Conservation (phyloP, 2,329 filamentous ascomycete species). For the Aquanectria penicillioides region DNA sequence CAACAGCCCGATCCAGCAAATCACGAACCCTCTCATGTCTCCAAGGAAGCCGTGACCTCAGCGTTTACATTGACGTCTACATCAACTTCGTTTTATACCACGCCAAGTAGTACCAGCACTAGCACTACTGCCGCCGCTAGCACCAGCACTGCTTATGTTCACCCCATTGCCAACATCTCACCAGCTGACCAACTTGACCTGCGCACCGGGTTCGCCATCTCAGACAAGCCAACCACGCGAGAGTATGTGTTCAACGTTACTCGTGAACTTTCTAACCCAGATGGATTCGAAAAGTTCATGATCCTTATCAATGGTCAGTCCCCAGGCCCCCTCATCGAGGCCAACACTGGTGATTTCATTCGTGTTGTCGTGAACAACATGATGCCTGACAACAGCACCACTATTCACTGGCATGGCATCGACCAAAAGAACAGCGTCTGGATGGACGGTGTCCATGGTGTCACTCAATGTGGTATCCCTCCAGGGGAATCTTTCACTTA, state of each 20-base stretch:
- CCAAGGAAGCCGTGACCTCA: no score
- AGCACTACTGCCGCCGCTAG: no score
- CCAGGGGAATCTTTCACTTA: conserved; percentile 62
- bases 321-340: conserved; percentile 70
- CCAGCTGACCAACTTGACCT: conserved; percentile 19
- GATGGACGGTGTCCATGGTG: conserved; percentile 56
- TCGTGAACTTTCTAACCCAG: background rate
- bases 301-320: conserved; percentile 70
- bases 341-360: conserved; percentile 65
- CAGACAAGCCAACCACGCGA: conserved; percentile 6
- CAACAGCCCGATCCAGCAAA: no score
- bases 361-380: conserved; percentile 73
- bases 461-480: conserved; percentile 69
- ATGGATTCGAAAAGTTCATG: conserved; percentile 48
- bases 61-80: no score
- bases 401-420: conserved; percentile 59
- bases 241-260: conserved; percentile 24
- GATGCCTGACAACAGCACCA: conserved; percentile 56
- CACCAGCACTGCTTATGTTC: no score
- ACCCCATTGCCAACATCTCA: no score
- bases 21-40: no score
- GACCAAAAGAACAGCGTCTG: conserved; percentile 53
- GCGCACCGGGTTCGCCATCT: conserved; percentile 19
- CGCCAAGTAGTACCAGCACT: no score
- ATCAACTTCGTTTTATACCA: no score